These are phyloP conservation scores for Aspergillus funiculosus DNA, from an alignment of 495 filamentous ascomycete species.

Conservation along the genomic window DNA sequence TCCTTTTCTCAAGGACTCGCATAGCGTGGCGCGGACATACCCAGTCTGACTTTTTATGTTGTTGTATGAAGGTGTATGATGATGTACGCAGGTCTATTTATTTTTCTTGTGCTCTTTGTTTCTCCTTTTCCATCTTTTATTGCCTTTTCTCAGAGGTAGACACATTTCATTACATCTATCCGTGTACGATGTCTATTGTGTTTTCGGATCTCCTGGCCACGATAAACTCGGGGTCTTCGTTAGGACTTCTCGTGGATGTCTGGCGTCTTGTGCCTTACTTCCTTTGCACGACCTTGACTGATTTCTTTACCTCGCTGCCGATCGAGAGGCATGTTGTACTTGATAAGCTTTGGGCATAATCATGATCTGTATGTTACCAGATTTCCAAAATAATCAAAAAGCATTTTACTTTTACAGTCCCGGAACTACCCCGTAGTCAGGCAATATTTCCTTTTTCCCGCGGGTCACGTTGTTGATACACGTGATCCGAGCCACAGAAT, in stretches of 20 bases:
- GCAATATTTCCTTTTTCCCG: neutral
- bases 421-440: no score
- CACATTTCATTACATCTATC: no score
- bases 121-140: slow-evolving; percentile 10
- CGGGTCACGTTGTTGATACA: no score
- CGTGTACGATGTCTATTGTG: slow-evolving; percentile 10
- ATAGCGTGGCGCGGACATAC: slow-evolving; percentile 52
- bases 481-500: no score
- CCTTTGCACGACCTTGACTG: neutral
- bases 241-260: slow-evolving; percentile 3
- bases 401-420: neutral
- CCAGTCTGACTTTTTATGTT: slow-evolving; percentile 33
- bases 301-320: neutral
- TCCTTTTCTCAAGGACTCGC: slow-evolving; percentile 29
- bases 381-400: slow-evolving; percentile 13
- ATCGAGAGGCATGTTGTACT: slow-evolving; percentile 7
- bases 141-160: slow-evolving; percentile 7
- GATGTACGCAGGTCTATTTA: slow-evolving; percentile 22
- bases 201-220: neutral
- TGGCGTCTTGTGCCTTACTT: neutral
- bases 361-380: slow-evolving; percentile 15
- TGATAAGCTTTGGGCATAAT: slow-evolving; percentile 12
- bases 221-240: neutral
- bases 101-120: slow-evolving; percentile 10
- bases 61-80: slow-evolving; percentile 34